These are phyloP conservation scores for Venturia nashicola DNA, from an alignment of 2,329 filamentous ascomycete genomes.

Conservation along the genomic window DNA sequence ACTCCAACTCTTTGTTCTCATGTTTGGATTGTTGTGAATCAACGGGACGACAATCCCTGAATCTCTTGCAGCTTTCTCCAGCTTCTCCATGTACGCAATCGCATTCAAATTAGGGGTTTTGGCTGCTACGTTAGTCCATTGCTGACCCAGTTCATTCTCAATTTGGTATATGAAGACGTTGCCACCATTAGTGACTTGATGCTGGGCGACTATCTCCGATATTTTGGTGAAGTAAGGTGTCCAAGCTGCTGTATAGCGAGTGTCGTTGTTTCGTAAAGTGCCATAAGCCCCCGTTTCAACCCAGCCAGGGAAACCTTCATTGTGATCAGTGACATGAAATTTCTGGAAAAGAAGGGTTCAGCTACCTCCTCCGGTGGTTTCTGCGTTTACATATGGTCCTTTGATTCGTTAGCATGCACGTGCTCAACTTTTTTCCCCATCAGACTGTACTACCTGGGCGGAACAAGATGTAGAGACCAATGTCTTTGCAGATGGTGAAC, in stretches of 20 bases:
- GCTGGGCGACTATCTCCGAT: constrained; percentile 37
- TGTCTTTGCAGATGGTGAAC: constrained; percentile 18
- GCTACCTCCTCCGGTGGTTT: constrained; percentile 18
- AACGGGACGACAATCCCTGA: constrained; percentile 48
- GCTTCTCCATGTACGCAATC: constrained; percentile 44
- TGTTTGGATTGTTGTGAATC: constrained; percentile 47
- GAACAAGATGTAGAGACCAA: constrained; percentile 18
- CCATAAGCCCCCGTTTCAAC: constrained; percentile 49
- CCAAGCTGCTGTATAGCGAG: constrained; percentile 41
- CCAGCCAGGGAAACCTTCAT: constrained; percentile 51
- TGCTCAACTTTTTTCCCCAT: too few relatives aligned
- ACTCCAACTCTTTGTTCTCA: constrained; percentile 19
- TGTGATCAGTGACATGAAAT: constrained; percentile 53
- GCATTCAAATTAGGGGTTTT: constrained; percentile 37
- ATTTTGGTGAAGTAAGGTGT: constrained; percentile 41
- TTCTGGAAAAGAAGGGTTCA: constrained; percentile 44
- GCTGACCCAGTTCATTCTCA: constrained; percentile 70
- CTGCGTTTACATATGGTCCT: constrained; percentile 18
- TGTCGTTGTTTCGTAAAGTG: constrained; percentile 38
- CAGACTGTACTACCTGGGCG: constrained; percentile 9
- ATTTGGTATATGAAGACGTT: constrained; percentile 68
- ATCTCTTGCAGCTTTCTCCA: constrained; percentile 41
- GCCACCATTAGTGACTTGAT: constrained; percentile 72
- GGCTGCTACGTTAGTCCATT: constrained; percentile 35
- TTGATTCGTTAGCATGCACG: too few relatives aligned